phyloP scores from a whole-genome alignment of 176 grass and related monocot genomes.

The Saccharum spontaneum region DNA sequence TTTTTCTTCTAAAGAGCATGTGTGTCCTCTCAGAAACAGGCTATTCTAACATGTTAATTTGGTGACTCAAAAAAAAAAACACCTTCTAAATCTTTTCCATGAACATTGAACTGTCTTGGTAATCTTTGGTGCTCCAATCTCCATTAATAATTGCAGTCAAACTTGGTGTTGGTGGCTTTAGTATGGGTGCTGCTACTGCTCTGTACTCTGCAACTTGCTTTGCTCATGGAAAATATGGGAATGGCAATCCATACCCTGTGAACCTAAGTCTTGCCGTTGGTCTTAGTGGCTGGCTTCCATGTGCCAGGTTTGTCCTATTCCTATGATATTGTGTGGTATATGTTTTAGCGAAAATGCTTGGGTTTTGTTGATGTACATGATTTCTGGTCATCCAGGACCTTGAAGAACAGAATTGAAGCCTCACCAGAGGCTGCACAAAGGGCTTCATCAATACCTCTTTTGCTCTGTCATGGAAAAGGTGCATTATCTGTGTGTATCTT shows the following conservation, averaged over 20 bases:
- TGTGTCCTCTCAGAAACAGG: neutral
- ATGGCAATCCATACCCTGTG: conserved; percentile 85
- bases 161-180: conserved; percentile 93
- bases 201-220: conserved; percentile 91
- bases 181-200: conserved; percentile 91
- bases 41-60: conserved; percentile 8
- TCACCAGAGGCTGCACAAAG: conserved; percentile 73
- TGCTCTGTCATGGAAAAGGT: conserved; percentile 99
- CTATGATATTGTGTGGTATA: conserved; percentile 19
- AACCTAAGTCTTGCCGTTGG: conserved; percentile 75
- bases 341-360: neutral
- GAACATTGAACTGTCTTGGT: neutral
- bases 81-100: neutral
- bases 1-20: neutral
- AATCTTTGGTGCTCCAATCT: conserved; percentile 12
- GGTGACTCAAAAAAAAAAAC: neutral
- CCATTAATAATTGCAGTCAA: conserved; percentile 63
- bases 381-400: conserved; percentile 50
- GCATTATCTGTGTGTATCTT: conserved; percentile 30
- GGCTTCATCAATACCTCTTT: conserved; percentile 84
- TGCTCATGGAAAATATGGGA: conserved; percentile 89
- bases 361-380: neutral
- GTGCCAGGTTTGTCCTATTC: conserved; percentile 59
- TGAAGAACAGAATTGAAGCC: conserved; percentile 88
- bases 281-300: conserved; percentile 98